phyloP scores from a whole-genome alignment of 345 rosid species.

The Kandelia obovata region DNA sequence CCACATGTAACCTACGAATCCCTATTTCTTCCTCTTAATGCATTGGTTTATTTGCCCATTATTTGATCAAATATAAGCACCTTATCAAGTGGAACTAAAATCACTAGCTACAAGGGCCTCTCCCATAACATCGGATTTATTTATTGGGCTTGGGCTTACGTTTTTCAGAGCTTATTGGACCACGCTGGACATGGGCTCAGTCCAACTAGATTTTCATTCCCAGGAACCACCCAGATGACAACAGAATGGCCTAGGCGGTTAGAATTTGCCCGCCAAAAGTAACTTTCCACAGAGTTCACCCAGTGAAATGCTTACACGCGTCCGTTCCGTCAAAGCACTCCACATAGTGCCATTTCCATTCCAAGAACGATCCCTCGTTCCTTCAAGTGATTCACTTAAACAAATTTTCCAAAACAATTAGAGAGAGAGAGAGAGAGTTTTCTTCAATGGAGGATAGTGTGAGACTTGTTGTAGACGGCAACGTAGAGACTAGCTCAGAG shows the following conservation, averaged over 20 bases:
- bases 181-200: background rate
- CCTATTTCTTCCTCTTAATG: no score
- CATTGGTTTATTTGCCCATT: no score
- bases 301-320: background rate
- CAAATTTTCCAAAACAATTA: background rate
- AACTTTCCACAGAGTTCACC: background rate
- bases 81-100: no score
- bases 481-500: background rate
- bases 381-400: background rate
- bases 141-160: no score
- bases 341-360: background rate
- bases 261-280: slow-evolving; percentile 13
- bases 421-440: slow-evolving; percentile 1
- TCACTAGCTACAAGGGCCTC: no score
- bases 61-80: no score
- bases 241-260: background rate
- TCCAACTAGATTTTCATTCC: background rate
- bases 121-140: no score
- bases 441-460: slow-evolving; percentile 22
- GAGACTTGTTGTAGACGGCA: slow-evolving; percentile 1
- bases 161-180: no score
- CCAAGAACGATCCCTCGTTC: background rate
- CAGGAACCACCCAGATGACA: background rate
- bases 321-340: background rate
- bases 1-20: no score